These are phyloP conservation scores for Neurospora cerealis DNA, from an alignment of 495 filamentous ascomycete species.

Conservation along the genomic window DNA sequence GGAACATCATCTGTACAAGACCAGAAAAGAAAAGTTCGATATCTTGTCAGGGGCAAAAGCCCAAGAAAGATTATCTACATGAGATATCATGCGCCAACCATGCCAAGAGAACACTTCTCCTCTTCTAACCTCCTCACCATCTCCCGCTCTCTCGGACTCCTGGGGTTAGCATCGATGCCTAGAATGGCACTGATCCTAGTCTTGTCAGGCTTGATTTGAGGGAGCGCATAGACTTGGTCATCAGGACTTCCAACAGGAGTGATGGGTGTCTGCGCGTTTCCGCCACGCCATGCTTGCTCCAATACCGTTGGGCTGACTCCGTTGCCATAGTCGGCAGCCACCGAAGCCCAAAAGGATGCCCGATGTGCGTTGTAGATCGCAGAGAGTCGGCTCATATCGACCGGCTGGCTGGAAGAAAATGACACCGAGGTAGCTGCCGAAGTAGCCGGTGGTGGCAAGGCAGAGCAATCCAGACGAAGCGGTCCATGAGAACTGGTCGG, in stretches of 20 bases:
- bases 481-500: constrained; percentile 18
- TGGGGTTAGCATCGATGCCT: constrained; percentile 42
- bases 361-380: constrained; percentile 61
- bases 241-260: constrained; percentile 37
- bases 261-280: constrained; percentile 31
- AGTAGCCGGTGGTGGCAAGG: constrained; percentile 27
- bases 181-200: constrained; percentile 46
- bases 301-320: constrained; percentile 52
- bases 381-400: constrained; percentile 60
- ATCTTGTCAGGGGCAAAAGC: no score
- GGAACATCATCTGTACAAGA: neutral
- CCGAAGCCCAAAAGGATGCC: constrained; percentile 58
- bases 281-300: constrained; percentile 60
- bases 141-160: constrained; percentile 44
- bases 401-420: constrained; percentile 22
- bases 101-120: constrained; percentile 17
- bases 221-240: constrained; percentile 24
- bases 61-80: neutral
- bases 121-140: constrained; percentile 42
- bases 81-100: constrained; percentile 14
- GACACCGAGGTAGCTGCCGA: constrained; percentile 13
- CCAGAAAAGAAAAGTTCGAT: neutral
- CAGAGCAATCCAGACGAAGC: constrained; percentile 44
- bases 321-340: constrained; percentile 60
- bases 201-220: constrained; percentile 28